Percentiles rank a stretch among this genome's conserved stretches.
Conservation (phyloP, 2,329 filamentous ascomycete genomes). For the Pseudocercospora musae region DNA sequence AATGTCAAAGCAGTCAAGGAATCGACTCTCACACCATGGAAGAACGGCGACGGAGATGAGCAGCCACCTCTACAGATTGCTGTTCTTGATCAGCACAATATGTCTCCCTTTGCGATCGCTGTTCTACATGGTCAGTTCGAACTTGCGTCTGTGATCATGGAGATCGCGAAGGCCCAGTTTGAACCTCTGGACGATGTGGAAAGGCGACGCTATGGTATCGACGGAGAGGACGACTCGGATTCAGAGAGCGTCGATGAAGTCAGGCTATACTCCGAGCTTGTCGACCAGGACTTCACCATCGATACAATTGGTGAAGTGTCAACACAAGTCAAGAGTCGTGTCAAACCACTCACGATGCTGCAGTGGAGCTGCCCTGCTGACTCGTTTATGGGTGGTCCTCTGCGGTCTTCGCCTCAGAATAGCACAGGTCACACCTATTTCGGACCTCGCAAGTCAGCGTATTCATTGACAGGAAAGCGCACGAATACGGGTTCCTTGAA, state of each 20-base stretch:
- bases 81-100: constrained; percentile 49
- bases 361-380: constrained; percentile 29
- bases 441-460: constrained; percentile 11
- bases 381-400: constrained; percentile 12
- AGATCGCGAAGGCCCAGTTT: constrained; percentile 69
- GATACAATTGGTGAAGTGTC: constrained; percentile 66
- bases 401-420: constrained; percentile 13
- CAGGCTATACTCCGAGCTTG: constrained; percentile 46
- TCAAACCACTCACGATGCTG: constrained; percentile 56
- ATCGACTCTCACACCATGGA: constrained; percentile 61
- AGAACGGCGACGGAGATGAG: constrained; percentile 43
- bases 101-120: constrained; percentile 66
- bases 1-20: constrained; percentile 64
- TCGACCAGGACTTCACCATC: constrained; percentile 69
- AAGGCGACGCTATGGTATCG: constrained; percentile 22
- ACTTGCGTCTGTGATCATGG: constrained; percentile 63
- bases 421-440: constrained; percentile 18
- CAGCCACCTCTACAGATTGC: constrained; percentile 63
- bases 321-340: constrained; percentile 63
- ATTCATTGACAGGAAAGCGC: constrained; percentile 18
- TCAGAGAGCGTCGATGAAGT: constrained; percentile 33
- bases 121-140: constrained; percentile 63
- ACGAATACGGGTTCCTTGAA: constrained; percentile 20
- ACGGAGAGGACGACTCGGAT: constrained; percentile 37
- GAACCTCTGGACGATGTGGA: constrained; percentile 39